Base-by-base conservation (phyloP, 352 stramenopile species). In the Vaucheria bursata region DNA sequence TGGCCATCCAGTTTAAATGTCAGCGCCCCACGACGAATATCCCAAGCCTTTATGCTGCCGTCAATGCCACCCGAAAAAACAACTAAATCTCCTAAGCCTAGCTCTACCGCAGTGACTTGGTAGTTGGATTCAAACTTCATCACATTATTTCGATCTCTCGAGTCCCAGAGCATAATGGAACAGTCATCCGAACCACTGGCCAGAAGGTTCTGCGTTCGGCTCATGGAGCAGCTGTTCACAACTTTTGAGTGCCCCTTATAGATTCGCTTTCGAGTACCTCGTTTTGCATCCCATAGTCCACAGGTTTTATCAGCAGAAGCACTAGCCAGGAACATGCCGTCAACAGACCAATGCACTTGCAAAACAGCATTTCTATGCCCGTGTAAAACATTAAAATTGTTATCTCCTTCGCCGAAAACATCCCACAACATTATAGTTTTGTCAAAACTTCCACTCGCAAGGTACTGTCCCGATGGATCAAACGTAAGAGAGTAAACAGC, bases 21-120 rank as follows among this genome's bases (percentile, higher is more conserved):
- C 79, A 89, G 90, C 50, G 91, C 86, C 25, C 87, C 85, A 80
- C 93, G 92, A 77, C 91, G 88, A 12, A 97, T 81, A 85, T 98
- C 93, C 91, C 92, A 97, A 6, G 87, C 87, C 75, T 91, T 93
- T 78, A 98, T 95, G 40, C 91, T 88, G 45, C 95, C 93, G 70
- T 98, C 93, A 77, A 98, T 88, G 0, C 93, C 94, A 25, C 89
- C 93, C 8, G 91, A 89, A 80, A 96, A 93, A 0, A 97, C 85
- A 37, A 90, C 86, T 25, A 90, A 85, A 53, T 91, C 92, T 81
- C 96, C 90, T n/a, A 87, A 87, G 0, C 71, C 80, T 78, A 89
- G 85, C 1, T 84, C 87, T 76, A 94, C 91, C 0, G 91, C 90
- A 65, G 90, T 97, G 45, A 97, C 88, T 12, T 90, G 83, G 77